phyloP scores from a whole-genome alignment of 768 basidiomycete species.

The Auriscalpium microsporum region DNA sequence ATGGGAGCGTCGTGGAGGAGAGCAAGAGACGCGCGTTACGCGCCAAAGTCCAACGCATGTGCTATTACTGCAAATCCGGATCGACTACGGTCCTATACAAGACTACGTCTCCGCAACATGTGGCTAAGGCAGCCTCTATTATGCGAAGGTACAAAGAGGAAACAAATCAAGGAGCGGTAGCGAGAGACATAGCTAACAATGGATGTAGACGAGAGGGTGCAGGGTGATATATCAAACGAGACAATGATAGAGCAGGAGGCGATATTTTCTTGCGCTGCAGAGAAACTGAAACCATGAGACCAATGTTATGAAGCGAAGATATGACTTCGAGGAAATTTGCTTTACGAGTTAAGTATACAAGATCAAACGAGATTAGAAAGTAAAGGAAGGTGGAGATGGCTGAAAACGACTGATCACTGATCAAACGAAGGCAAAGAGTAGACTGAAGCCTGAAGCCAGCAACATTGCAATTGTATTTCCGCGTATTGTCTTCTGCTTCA shows the following conservation, averaged over 20 bases:
- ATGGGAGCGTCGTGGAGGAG: conserved; percentile 19
- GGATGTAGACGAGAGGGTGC: conserved; percentile 9
- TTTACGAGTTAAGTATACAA: conserved; percentile 12
- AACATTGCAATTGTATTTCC: neutral
- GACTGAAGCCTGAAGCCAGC: neutral
- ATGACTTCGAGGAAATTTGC: conserved; percentile 8
- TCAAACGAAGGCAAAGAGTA: neutral
- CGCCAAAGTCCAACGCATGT: too few species aligned
- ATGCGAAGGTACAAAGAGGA: conserved; percentile 10
- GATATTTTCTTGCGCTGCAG: conserved; percentile 19
- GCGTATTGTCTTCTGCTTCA: neutral
- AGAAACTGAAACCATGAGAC: conserved; percentile 12
- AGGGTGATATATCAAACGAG: conserved; percentile 8
- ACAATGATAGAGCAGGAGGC: conserved; percentile 2
- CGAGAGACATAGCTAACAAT: conserved; percentile 12
- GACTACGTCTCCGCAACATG: too few species aligned
- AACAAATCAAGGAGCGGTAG: conserved; percentile 15
- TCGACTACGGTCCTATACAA: too few species aligned
- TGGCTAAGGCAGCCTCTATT: neutral
- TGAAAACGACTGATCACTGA: conserved; percentile 3
- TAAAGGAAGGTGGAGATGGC: conserved; percentile 4
- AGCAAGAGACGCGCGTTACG: too few species aligned
- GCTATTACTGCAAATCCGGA: too few species aligned
- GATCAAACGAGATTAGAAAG: conserved; percentile 8
- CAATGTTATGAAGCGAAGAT: conserved; percentile 9